A percentile compares a stretch with the other conserved stretches of the same genome.
Evolutionary conservation across 176 grass and related monocot genomes (phyloP).

Genomic region (Rhynchospora tenuis): DNA sequence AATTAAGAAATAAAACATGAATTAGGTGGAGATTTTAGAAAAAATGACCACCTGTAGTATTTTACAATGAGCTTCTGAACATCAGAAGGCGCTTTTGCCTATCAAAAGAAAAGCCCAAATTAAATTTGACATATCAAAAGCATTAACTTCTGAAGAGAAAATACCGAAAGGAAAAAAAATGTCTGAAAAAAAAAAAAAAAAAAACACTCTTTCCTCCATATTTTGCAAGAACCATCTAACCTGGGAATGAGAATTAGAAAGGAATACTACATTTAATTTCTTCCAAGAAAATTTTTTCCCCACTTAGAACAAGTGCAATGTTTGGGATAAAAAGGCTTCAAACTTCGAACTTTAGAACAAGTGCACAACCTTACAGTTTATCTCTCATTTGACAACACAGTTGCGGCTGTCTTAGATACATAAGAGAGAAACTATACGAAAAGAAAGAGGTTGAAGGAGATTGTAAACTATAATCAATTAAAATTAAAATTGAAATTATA

Average conservation of each 20-base stretch:
- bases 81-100: slow-evolving; percentile 44
- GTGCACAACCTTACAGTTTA: not conserved
- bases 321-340: too few species aligned
- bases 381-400: not conserved
- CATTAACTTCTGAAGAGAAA: not conserved
- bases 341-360: too few species aligned
- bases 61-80: slow-evolving; percentile 79
- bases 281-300: not conserved
- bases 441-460: not conserved
- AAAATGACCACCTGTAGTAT: slow-evolving; percentile 64
- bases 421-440: not conserved
- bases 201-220: not conserved
- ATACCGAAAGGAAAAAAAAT: slow-evolving; percentile 7
- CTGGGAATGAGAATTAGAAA: not conserved
- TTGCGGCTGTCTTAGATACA: not conserved
- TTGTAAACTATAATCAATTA: not conserved
- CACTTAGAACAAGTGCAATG: too few species aligned
- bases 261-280: slow-evolving; percentile 18
- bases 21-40: slow-evolving; percentile 16
- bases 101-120: slow-evolving; percentile 17
- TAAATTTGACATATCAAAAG: not conserved
- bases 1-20: slow-evolving; percentile 19
- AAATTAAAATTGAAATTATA: not conserved
- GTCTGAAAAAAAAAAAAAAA: slow-evolving; percentile 10
- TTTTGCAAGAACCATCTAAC: not conserved